Evolutionary conservation across 1,284 basidiomycete species (phyloP).

Genomic region (Fomitopsis pinicola): DNA sequence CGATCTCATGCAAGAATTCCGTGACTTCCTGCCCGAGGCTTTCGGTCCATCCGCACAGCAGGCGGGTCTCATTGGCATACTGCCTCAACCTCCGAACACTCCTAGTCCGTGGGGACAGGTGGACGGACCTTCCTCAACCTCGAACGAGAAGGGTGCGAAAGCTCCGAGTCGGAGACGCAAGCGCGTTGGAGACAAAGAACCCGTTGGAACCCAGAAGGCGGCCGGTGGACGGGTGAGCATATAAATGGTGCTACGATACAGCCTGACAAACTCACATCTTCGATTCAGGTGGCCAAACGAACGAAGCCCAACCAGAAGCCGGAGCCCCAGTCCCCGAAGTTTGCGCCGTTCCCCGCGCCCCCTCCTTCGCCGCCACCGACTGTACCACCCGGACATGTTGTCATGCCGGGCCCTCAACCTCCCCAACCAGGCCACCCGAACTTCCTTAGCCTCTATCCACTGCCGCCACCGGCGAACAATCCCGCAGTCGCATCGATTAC

Average conservation of each 20-base stretch:
- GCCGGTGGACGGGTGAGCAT: constrained; percentile 21
- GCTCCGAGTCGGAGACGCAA: constrained; percentile 42
- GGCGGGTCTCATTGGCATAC: constrained; percentile 34
- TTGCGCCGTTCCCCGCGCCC: constrained; percentile 45
- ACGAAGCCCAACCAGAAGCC: constrained; percentile 54
- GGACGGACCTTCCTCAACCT: constrained; percentile 26
- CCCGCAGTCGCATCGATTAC: constrained; percentile 35
- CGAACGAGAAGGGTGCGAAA: constrained; percentile 46
- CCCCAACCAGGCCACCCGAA: constrained; percentile 6
- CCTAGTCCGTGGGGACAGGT: constrained; percentile 25
- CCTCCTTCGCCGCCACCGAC: constrained; percentile 21
- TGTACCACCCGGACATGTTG: constrained; percentile 16
- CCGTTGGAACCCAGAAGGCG: constrained; percentile 36
- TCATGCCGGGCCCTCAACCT: constrained; percentile 13
- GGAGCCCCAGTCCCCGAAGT: constrained; percentile 54
- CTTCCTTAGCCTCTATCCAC: constrained; percentile 9
- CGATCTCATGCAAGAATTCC: constrained; percentile 94
- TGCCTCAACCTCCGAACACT: constrained; percentile 37
- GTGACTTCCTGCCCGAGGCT: constrained; percentile 88
- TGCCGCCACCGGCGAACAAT: constrained; percentile 10
- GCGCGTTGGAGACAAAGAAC: constrained; percentile 56
- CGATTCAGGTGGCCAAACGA: constrained; percentile 45
- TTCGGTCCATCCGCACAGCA: constrained; percentile 34
- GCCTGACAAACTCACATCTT: neutral
- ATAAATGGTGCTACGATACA: constrained; percentile 1